These are phyloP conservation scores for Eimeria maxima DNA, from an alignment of 169 alveolate genomes.

Conservation along the genomic window DNA sequence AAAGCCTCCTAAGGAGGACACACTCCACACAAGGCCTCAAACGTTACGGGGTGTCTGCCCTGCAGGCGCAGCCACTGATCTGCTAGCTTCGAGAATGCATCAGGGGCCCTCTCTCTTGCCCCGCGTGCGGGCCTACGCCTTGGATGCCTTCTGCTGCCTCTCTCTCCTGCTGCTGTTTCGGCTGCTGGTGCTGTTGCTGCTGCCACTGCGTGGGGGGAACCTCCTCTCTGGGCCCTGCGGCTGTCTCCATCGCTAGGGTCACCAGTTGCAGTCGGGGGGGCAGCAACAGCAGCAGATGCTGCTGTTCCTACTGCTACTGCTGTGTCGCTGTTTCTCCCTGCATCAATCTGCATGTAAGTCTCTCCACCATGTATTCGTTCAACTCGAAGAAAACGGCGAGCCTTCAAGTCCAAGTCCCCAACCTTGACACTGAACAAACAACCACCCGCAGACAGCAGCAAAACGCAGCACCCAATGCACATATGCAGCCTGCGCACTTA, in stretches of 20 bases:
- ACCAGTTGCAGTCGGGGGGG: neutral
- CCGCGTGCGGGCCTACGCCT: neutral
- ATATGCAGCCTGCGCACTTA: neutral
- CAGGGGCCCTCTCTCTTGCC: constrained; percentile 10
- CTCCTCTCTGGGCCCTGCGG: neutral
- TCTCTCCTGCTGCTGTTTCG: constrained; percentile 25
- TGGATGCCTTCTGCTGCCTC: neutral
- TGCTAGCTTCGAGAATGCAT: constrained; percentile 11
- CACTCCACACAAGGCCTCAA: neutral
- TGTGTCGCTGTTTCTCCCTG: neutral
- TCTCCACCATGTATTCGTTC: neutral
- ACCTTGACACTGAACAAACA: constrained; percentile 11
- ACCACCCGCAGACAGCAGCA: neutral
- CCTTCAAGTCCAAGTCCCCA: constrained; percentile 17
- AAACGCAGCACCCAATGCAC: no score
- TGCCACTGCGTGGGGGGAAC: neutral
- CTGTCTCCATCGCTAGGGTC: neutral
- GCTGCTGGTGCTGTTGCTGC: neutral
- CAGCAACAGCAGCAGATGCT: neutral
- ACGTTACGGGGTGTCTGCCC: constrained; percentile 35
- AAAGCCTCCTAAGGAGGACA: constrained; percentile 4
- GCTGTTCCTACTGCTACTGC: neutral
- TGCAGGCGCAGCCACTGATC: constrained; percentile 68
- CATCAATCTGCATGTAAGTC: neutral
- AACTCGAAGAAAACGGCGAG: constrained; percentile 9